phyloP scores from a whole-genome alignment of 2,329 filamentous ascomycete genomes.

The Arthrinium puccinioides region DNA sequence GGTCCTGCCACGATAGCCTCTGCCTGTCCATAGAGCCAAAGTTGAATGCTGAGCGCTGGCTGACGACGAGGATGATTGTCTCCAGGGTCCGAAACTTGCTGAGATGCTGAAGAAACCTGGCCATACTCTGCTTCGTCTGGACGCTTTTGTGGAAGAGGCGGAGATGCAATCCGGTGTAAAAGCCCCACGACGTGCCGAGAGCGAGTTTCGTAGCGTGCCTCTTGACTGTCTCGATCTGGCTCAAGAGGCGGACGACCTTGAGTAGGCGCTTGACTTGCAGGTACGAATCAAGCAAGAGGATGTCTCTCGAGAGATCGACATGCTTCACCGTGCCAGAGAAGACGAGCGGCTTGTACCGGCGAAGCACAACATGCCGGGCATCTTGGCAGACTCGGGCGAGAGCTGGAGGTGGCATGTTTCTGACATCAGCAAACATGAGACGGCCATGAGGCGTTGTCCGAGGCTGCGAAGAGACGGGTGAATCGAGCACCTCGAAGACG shows the following conservation, averaged over 20 bases:
- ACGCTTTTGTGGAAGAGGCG: constrained; percentile 36
- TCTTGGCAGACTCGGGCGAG: constrained; percentile 37
- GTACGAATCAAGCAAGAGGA: constrained; percentile 39
- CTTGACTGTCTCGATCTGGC: constrained; percentile 35
- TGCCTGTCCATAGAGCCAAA: constrained; percentile 12
- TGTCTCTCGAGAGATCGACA: constrained; percentile 36
- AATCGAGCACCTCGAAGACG: constrained; percentile 39
- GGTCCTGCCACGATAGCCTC: constrained; percentile 20
- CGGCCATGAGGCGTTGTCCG: constrained; percentile 30
- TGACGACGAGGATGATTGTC: constrained; percentile 36
- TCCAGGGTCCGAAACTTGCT: constrained; percentile 32
- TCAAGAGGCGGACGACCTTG: constrained; percentile 37
- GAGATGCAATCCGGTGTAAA: constrained; percentile 38
- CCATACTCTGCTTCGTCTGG: constrained; percentile 31
- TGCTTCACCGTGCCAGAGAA: constrained; percentile 39
- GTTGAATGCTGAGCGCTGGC: constrained; percentile 40
- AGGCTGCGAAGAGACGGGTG: constrained; percentile 30
- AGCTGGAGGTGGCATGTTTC: constrained; percentile 35
- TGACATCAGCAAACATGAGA: constrained; percentile 39
- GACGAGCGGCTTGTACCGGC: constrained; percentile 34
- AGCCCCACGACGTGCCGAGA: constrained; percentile 38
- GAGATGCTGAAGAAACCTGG: constrained; percentile 31
- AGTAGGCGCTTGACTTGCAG: constrained; percentile 38
- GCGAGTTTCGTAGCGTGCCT: constrained; percentile 32
- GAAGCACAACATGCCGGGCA: constrained; percentile 33